Evolutionary conservation across 2,329 filamentous ascomycete genomes (phyloP).

Genomic region (Cordyceps farinosa): DNA sequence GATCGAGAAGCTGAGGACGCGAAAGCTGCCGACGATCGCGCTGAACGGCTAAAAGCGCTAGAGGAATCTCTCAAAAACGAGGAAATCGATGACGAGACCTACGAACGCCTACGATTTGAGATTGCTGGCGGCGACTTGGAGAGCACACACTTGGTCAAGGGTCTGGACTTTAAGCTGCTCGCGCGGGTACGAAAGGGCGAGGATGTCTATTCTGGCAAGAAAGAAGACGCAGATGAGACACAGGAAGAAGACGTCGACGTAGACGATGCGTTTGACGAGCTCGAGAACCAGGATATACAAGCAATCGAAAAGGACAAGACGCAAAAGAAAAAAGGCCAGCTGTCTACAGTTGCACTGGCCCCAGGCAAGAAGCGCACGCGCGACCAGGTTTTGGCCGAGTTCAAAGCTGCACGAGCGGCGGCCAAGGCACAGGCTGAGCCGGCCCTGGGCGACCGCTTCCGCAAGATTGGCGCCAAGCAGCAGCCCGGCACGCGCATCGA

Average conservation of each 20-base stretch:
- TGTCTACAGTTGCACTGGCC: constrained; percentile 50
- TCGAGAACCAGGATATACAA: constrained; percentile 54
- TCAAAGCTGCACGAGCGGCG: constrained; percentile 60
- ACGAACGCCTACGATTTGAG: constrained; percentile 69
- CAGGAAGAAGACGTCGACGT: constrained; percentile 38
- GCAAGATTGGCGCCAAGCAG: constrained; percentile 58
- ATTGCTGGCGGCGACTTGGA: constrained; percentile 78
- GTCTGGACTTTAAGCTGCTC: constrained; percentile 79
- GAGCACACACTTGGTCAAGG: constrained; percentile 86
- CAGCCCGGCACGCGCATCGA: constrained; percentile 57
- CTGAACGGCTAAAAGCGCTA: constrained; percentile 68
- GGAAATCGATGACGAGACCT: constrained; percentile 76
- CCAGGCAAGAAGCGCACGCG: constrained; percentile 60
- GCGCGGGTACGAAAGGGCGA: constrained; percentile 67
- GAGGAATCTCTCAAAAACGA: constrained; percentile 79
- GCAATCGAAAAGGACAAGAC: constrained; percentile 48
- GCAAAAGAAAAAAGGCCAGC: constrained; percentile 57
- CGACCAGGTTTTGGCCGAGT: constrained; percentile 63
- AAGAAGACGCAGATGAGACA: constrained; percentile 24
- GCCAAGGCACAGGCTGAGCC: constrained; percentile 53
- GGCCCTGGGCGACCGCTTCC: constrained; percentile 57
- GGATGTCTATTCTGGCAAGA: constrained; percentile 51
- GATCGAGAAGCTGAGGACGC: constrained; percentile 54
- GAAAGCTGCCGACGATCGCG: constrained; percentile 52
- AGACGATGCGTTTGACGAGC: constrained; percentile 63